Evolutionary conservation across 441 rosid species (phyloP), one percentile per base, ranked within the genome.

Genomic region (Populus hybrid): DNA sequence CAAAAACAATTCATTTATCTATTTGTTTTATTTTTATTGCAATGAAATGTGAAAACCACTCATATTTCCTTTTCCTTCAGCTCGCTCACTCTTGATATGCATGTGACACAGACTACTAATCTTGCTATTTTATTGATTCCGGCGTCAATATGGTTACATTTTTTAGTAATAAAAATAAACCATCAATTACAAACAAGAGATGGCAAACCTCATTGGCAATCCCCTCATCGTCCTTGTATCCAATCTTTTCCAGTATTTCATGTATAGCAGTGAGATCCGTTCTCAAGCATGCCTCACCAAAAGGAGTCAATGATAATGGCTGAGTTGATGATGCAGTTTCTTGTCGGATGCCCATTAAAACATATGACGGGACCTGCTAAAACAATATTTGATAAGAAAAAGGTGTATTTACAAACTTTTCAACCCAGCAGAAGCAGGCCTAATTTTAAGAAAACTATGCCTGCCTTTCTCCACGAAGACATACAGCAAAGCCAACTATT

Each of bases 211-310:
- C 99, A 80, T 86, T 91, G 67, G 95, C 94, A 72, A 89, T 80
- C 59, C 95, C 95, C 72, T 91, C 97, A 69, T 95, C 99, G 33
- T 95, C 97, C 83, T 88, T 91, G 87, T 94, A 95, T 69, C 99
- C 98, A 66, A 81, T 61, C 79, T 90, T 90, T 75, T 92, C 98
- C 18, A 95, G 87, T 76, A 94, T 84, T 82, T 90, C 97, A 75
- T 91, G 97, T 76, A 95, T 90, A 0, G 97, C 97, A 1, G 97
- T 90, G 69, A 94, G 90, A 82, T 95, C 99, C 79, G 87, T 79
- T 81, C 95, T 90, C 66, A 89, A 86, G 86, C 95, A 94, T 73
- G 98, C 99, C 71, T 95, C 99, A 0, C 93, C 99, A 5, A 94
- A 84, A 75, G 98, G 97, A 2, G 93, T 89, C 68, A 93, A 78